Base-by-base conservation (phyloP, 768 basidiomycete genomes). In the Hypsizygus marmoreus region DNA sequence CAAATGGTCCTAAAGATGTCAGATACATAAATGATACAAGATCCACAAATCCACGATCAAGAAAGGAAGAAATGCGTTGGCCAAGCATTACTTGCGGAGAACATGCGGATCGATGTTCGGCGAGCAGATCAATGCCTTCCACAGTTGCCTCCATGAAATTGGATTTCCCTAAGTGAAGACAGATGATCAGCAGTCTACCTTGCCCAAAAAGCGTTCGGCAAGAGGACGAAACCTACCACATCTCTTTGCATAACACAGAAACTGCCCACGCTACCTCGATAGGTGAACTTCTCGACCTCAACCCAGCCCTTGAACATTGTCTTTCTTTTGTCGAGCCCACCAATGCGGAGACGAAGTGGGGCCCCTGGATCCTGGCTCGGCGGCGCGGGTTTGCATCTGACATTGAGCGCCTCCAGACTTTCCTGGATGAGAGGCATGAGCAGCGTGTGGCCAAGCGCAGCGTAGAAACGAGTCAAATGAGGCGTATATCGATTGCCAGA, bases 401-500 rank as follows among this genome's bases (percentile, higher is more conserved):
- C 79, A 6, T 69, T 71, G 1, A 80, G 55, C 0, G 41, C 53
- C 28, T 73, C 68, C 9, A 91, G 69, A 24, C 74, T 75, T 39
- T 80, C 76, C 42, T 79, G 70, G 39, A 91, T 64, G 43, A 84
- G 70, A 4, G 65, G 55, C 30, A 83, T 58, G 32, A 91, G 68
- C 3, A 76, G 64, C 0, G 67, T 64, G 0, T 87, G 86, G 0
- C 72, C 70, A 3, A 84, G 60, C 0, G 74, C 63, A 0, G 85
- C 77, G 62, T 91, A 93, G 73, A 94, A 93, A 0, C 91, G 84
- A 0, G 91, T 92, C 13, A 91, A 75, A 47, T 84, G 77, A 0
- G 89, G 86, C 1, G 73, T 83, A 56, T 91, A 91, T 9, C 82
- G 79, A 20, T 70, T 73, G 3, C 91, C 91, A 1, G 70, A 67